Conservation (phyloP, 441 rosid species). For the Euphorbia celastroides region DNA sequence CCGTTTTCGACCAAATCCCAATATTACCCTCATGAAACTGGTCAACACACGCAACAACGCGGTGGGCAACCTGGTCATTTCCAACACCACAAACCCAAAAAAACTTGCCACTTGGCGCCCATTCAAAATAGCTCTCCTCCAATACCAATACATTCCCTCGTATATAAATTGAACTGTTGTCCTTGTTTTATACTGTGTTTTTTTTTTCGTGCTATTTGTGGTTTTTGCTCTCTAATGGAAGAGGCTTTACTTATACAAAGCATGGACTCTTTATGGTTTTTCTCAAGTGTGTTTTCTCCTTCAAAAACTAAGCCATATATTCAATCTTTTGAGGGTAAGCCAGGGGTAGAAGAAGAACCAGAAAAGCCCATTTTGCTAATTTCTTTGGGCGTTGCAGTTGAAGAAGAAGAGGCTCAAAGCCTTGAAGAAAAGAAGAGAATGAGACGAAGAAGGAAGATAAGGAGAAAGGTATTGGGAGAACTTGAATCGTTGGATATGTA, state of each 20-base stretch:
- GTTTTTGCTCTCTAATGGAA: conserved; percentile 26
- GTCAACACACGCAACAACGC: not conserved
- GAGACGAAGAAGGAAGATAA: conserved; percentile 17
- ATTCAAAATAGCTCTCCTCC: not conserved
- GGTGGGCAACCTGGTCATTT: not conserved
- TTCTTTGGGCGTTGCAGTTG: not conserved
- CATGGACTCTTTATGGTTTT: conserved; percentile 49
- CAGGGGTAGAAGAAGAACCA: conserved; percentile 8
- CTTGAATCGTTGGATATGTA: conserved; percentile 1
- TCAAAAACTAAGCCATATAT: not conserved
- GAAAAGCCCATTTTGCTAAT: conserved; percentile 9
- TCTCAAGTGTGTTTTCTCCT: conserved; percentile 25
- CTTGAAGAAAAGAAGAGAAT: conserved; percentile 5
- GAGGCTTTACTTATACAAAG: conserved; percentile 24
- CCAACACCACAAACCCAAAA: not conserved
- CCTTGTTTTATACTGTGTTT: not conserved
- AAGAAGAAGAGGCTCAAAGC: conserved; percentile 10
- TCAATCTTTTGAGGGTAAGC: not conserved
- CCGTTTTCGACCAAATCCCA: not conserved
- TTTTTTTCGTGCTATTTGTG: not conserved
- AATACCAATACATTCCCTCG: not conserved
- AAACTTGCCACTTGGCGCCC: not conserved
- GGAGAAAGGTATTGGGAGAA: conserved; percentile 17
- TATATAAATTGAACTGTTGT: not conserved
- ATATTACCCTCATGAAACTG: not conserved